Evolutionary conservation across 2,329 filamentous ascomycete species (phyloP), one percentile per base, ranked within the genome.

Genomic region (Arthroderma uncinatum): DNA sequence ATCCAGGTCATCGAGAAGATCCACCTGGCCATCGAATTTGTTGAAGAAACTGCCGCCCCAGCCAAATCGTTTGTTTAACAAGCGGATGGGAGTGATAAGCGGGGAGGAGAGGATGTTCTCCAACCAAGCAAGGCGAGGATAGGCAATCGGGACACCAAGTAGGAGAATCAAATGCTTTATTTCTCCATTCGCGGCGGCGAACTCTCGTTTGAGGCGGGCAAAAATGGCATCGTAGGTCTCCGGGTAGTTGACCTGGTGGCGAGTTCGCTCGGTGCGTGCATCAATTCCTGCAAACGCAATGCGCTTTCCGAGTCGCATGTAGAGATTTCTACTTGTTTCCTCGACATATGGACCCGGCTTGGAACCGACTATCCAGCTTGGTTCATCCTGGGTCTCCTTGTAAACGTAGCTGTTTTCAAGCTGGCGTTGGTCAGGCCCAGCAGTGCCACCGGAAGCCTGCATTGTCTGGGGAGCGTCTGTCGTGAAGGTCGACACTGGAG

Each of bases 91-190:
- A 0, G 86, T 90, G 67, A 96, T 91, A 23, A 96, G 64, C 0
- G 92, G 91, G 60, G 89, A 94, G 14, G 81, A 81, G 64, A 97
- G 82, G 58, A 96, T 87, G 66, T 95, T 96, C 70, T 97, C 92
- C 3, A 96, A 79, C 92, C 92, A 96, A n/a, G 91, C 93, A 56
- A 96, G 78, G 64, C 92, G 89, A 1, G 78, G 78, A 62, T 81
- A 78, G 1, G 76, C 75, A 64, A 94, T 92, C 0, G 90, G 88
- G 21, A 87, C 83, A 57, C 86, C 86, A 1, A 85, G 74, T 9
- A 85, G 71, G 21, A 85, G 70, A 39, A 85, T 74, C 21, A 85
- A 67, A 65, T 85, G 82, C 70, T 82, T 84, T 66, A 85, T 79
- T 16, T 79, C 74, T 28, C 76, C 77, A 57, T 79, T 76, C 4